Evolutionary conservation across 495 filamentous ascomycete genomes (phyloP).

Genomic region (Xylaria palmicola): DNA sequence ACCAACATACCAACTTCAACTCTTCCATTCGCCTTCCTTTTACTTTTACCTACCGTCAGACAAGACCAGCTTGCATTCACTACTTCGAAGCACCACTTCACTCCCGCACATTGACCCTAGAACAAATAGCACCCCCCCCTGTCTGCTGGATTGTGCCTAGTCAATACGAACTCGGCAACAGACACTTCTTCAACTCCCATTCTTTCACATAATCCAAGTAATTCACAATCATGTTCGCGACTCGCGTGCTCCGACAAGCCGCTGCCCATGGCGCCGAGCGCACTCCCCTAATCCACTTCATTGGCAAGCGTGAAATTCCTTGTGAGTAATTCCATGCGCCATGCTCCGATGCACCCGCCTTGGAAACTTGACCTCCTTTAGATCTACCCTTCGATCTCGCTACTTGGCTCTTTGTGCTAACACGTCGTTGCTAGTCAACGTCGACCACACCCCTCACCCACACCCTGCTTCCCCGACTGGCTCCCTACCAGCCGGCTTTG

Average conservation of each 20-base stretch:
- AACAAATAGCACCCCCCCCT: no score
- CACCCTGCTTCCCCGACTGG: constrained; percentile 49
- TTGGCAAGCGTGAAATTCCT: constrained; percentile 82
- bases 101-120: background rate
- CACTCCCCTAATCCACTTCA: constrained; percentile 83
- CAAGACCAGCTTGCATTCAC: background rate
- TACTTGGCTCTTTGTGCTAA: background rate
- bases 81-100: background rate
- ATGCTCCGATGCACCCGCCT: background rate
- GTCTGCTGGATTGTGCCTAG: no score
- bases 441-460: constrained; percentile 70
- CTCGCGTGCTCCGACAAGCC: constrained; percentile 64
- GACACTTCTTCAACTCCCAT: background rate
- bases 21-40: background rate
- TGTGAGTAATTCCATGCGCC: constrained; percentile 52
- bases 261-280: constrained; percentile 57
- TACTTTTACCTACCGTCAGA: background rate
- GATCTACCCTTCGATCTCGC: background rate
- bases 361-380: background rate
- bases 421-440: constrained; percentile 47
- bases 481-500: constrained; percentile 55
- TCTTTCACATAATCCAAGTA: background rate
- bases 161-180: background rate
- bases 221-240: constrained; percentile 56
- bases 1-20: background rate